Conservation (phyloP, 257 asterid species). For the Paraleonurus japonicus region DNA sequence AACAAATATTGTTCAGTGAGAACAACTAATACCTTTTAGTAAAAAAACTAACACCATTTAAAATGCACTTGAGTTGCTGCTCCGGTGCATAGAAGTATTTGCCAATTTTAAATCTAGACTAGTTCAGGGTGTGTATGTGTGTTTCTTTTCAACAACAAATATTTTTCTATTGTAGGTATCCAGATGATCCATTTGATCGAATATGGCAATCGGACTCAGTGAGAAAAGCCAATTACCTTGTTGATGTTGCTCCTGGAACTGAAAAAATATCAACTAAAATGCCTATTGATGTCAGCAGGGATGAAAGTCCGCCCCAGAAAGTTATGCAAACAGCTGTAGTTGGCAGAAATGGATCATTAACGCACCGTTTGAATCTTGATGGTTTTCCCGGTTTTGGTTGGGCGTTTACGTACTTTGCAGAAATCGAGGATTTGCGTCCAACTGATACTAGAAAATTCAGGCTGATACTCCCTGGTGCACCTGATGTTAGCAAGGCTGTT, state of each 20-base stretch:
- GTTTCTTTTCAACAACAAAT: not conserved
- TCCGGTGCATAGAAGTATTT: too few relatives aligned
- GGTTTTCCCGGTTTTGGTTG: slow-evolving; percentile 94
- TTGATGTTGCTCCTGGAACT: slow-evolving; percentile 95
- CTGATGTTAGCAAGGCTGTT: slow-evolving; percentile 72
- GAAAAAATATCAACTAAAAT: slow-evolving; percentile 64
- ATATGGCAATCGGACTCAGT: slow-evolving; percentile 85
- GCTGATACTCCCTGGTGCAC: slow-evolving; percentile 66
- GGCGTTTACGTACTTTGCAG: slow-evolving; percentile 94
- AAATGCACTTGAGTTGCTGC: not conserved
- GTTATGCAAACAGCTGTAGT: slow-evolving; percentile 99
- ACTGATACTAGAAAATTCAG: slow-evolving; percentile 69
- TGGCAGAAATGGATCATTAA: slow-evolving; percentile 86
- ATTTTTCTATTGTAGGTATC: slow-evolving; percentile 52
- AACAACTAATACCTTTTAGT: not conserved
- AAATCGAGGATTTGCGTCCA: slow-evolving; percentile 71
- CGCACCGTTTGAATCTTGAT: slow-evolving; percentile 88
- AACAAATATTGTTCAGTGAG: not conserved
- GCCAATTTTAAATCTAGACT: not conserved
- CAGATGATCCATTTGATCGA: slow-evolving; percentile 95
- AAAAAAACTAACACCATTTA: not conserved
- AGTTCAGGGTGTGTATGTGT: not conserved
- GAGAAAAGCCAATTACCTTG: slow-evolving; percentile 87
- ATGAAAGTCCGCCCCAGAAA: slow-evolving; percentile 82
- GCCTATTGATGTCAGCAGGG: slow-evolving; percentile 63